Conservation (phyloP, 768 basidiomycete species). For the Coprinellus aureogranulatus region DNA sequence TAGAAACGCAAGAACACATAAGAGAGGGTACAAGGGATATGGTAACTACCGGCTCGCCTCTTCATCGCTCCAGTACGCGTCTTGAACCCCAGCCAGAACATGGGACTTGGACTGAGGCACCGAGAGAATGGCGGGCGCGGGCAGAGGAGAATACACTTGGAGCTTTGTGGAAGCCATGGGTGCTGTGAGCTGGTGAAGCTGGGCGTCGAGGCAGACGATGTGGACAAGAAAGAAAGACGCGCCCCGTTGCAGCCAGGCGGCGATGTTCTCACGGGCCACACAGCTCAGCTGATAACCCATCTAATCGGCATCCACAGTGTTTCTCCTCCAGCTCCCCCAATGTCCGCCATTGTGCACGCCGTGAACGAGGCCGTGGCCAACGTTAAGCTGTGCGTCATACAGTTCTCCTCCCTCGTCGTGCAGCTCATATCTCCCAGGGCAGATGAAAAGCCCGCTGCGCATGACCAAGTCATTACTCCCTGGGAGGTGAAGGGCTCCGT, state of each 20-base stretch:
- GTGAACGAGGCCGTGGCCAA: constrained; percentile 1
- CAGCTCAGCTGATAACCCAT: too few relatives aligned
- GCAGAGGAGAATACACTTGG: constrained; percentile 61
- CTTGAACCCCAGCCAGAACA: constrained; percentile 86
- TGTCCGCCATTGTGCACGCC: neutral
- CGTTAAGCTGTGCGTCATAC: neutral
- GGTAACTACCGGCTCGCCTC: constrained; percentile 38
- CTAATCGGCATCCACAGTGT: too few relatives aligned
- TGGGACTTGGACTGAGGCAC: constrained; percentile 79
- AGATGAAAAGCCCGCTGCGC: constrained; percentile 11
- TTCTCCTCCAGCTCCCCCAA: neutral
- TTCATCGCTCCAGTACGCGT: constrained; percentile 97
- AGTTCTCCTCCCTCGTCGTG: neutral
- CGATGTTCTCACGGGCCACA: constrained; percentile 29
- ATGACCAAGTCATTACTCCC: constrained; percentile 85
- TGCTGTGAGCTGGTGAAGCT: constrained; percentile 19
- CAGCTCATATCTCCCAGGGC: constrained; percentile 9
- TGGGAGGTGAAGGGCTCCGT: constrained; percentile 97
- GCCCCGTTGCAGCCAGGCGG: constrained; percentile 20
- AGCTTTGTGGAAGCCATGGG: constrained; percentile 37
- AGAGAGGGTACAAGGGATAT: constrained; percentile 10
- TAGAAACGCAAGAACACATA: constrained; percentile 28
- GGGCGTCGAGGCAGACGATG: constrained; percentile 15
- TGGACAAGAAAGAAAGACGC: constrained; percentile 14
- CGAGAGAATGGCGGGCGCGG: constrained; percentile 71